Evolutionary conservation across 495 filamentous ascomycete species (phyloP).

Genomic region (Talaromyces adpressus): DNA sequence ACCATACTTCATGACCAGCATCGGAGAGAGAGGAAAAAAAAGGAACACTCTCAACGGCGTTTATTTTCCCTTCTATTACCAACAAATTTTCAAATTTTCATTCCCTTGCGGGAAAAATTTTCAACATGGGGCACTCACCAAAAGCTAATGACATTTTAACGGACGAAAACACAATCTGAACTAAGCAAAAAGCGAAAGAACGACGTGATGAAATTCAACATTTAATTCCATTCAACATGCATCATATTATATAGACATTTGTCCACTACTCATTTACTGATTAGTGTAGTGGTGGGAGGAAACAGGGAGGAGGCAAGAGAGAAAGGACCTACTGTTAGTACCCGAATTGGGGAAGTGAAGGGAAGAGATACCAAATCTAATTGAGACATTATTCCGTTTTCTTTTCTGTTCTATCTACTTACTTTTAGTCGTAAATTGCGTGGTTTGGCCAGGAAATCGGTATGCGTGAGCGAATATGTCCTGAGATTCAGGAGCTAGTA

Average conservation of each 20-base stretch:
- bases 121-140: neutral
- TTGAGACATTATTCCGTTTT: conserved; percentile 8
- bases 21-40: neutral
- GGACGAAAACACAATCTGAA: neutral
- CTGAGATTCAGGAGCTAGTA: neutral
- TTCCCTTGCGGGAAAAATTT: neutral
- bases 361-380: neutral
- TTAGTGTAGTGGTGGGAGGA: neutral
- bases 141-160: neutral
- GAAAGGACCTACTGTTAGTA: neutral
- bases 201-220: conserved; percentile 11
- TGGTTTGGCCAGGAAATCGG: neutral
- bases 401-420: conserved; percentile 5
- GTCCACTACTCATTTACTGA: neutral
- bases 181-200: neutral
- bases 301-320: neutral
- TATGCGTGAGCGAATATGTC: neutral
- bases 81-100: neutral
- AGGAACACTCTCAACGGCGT: neutral
- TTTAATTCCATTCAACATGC: conserved; percentile 12
- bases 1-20: neutral
- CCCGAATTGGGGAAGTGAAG: neutral
- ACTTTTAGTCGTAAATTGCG: neutral
- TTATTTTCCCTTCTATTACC: neutral
- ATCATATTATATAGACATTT: conserved; percentile 2